These are phyloP conservation scores for Pleurotus djamor DNA, from an alignment of 768 basidiomycete genomes.

Conservation along the genomic window DNA sequence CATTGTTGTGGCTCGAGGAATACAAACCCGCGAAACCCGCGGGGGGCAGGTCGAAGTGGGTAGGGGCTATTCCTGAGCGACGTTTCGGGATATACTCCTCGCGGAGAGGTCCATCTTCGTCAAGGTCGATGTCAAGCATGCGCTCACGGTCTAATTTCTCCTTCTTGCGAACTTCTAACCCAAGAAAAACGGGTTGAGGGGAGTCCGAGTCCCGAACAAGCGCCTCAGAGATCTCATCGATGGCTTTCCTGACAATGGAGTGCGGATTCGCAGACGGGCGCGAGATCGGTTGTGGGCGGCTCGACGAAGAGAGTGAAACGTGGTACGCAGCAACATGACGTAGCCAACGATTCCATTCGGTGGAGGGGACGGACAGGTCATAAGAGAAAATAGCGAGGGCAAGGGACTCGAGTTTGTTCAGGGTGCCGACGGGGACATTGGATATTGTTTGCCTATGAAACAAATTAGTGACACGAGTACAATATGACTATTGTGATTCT, in stretches of 20 bases:
- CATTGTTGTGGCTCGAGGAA: constrained; percentile 18
- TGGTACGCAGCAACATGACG: constrained; percentile 65
- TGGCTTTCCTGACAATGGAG: constrained; percentile 61
- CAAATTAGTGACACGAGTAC: constrained; percentile 5
- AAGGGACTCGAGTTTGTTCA: constrained; percentile 73
- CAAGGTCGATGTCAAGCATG: constrained; percentile 71
- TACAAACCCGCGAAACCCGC: constrained; percentile 12
- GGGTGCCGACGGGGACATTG: constrained; percentile 62
- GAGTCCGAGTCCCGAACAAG: constrained; percentile 18
- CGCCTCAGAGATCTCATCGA: constrained; percentile 63
- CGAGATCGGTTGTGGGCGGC: constrained; percentile 72
- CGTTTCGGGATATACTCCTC: constrained; percentile 81
- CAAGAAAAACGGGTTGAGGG: constrained; percentile 70
- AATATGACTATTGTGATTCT: constrained; percentile 5
- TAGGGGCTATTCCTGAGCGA: constrained; percentile 19
- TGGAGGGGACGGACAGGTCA: constrained; percentile 63
- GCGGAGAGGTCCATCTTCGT: constrained; percentile 79
- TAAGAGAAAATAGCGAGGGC: constrained; percentile 70
- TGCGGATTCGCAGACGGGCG: constrained; percentile 74
- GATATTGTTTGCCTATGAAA: constrained; percentile 74
- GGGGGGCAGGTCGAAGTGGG: constrained; percentile 7
- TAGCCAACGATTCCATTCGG: constrained; percentile 74
- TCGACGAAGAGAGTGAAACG: constrained; percentile 53
- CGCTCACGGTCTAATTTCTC: constrained; percentile 54
- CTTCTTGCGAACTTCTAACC: constrained; percentile 61